Evolutionary conservation across 495 filamentous ascomycete species (phyloP).

Genomic region (Xylaria curta): DNA sequence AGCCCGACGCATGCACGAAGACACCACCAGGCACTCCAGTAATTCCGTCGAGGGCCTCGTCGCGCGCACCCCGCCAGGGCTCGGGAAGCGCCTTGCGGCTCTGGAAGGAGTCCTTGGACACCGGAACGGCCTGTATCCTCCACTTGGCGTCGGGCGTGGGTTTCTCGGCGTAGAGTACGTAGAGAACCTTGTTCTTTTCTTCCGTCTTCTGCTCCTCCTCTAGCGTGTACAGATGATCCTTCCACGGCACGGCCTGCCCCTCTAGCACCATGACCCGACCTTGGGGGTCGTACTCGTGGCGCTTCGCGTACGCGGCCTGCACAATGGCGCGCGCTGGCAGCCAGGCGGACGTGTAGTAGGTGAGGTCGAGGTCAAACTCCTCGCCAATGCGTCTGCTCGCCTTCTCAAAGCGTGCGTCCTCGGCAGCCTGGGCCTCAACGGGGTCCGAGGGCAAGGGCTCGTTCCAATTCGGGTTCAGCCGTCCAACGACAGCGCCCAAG

Average conservation of each 20-base stretch:
- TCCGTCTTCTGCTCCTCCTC: constrained; percentile 65
- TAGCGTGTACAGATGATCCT: constrained; percentile 90
- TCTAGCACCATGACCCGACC: constrained; percentile 84
- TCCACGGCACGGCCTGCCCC: constrained; percentile 82
- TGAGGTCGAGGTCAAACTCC: constrained; percentile 78
- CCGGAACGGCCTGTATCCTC: constrained; percentile 89
- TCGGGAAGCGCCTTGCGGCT: constrained; percentile 90
- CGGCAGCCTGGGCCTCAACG: constrained; percentile 69
- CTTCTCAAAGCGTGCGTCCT: constrained; percentile 78
- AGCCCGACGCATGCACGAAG: constrained; percentile 93
- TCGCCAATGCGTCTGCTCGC: constrained; percentile 85
- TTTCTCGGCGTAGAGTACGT: constrained; percentile 92
- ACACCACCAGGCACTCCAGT: constrained; percentile 77
- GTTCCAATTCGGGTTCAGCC: constrained; percentile 79
- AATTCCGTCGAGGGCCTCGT: constrained; percentile 78
- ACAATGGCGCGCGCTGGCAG: constrained; percentile 85
- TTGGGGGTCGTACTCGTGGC: constrained; percentile 68
- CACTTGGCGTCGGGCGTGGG: constrained; percentile 74
- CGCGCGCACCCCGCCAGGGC: constrained; percentile 86
- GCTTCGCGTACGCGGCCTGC: constrained; percentile 67
- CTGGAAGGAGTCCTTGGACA: constrained; percentile 80
- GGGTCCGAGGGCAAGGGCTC: constrained; percentile 53
- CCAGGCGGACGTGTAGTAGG: constrained; percentile 77
- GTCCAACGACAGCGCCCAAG: constrained; percentile 80
- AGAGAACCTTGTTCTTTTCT: constrained; percentile 65